Conservation (phyloP, 176 grass and related monocot genomes). For the Dactylis glomerata region DNA sequence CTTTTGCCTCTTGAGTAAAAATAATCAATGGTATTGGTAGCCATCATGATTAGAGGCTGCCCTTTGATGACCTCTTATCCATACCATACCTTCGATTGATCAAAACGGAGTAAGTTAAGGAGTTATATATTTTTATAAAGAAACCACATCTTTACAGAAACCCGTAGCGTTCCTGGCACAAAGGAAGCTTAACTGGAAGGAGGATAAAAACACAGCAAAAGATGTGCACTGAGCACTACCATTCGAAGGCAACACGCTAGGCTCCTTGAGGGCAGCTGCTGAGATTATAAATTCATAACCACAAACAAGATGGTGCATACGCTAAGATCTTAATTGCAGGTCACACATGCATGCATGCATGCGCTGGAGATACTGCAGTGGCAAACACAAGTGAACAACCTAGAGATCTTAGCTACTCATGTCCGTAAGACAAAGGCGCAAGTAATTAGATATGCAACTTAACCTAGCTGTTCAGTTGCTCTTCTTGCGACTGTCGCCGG, state of each 20-base stretch:
- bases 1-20: background rate
- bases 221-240: background rate
- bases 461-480: conserved; percentile 19
- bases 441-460: background rate
- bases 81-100: background rate
- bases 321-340: background rate
- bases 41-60: background rate
- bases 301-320: background rate
- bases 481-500: background rate
- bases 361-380: background rate
- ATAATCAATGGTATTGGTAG: background rate
- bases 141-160: background rate
- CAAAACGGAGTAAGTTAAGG: background rate
- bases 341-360: background rate
- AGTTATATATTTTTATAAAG: background rate
- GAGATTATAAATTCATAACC: background rate
- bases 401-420: background rate
- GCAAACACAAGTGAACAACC: background rate
- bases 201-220: background rate
- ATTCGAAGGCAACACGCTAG: background rate
- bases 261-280: background rate
- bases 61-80: background rate
- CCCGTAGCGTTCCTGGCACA: background rate
- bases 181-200: background rate
- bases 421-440: background rate